Percentiles rank a stretch among this genome's conserved stretches.
phyloP scores from a whole-genome alignment of 495 filamentous ascomycete genomes.

The Saxispiralis lemnorum region DNA sequence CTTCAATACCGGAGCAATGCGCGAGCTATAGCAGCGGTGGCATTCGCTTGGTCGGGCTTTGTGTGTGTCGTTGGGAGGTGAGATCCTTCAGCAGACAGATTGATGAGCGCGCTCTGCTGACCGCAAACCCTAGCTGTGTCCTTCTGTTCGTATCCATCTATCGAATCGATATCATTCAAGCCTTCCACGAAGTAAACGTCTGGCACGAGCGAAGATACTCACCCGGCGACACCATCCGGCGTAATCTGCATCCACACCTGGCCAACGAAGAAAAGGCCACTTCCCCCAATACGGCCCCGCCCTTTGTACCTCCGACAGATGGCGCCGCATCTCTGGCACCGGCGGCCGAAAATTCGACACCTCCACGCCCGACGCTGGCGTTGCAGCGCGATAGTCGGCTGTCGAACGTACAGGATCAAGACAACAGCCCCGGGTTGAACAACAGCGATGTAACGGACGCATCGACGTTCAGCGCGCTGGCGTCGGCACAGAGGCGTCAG shows the following conservation, averaged over 20 bases:
- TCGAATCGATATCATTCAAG: background rate
- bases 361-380: conserved; percentile 8
- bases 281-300: too few relatives aligned
- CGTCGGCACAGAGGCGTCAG: conserved; percentile 1
- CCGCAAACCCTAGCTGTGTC: conserved; percentile 1
- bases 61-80: conserved; percentile 6
- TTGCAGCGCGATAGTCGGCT: conserved; percentile 4
- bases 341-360: conserved; percentile 5
- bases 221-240: too few relatives aligned
- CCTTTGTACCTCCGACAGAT: background rate
- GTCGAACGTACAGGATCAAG: conserved; percentile 2
- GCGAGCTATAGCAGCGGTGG: conserved; percentile 26
- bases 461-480: conserved; percentile 13
- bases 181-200: too few relatives aligned
- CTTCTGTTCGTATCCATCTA: conserved; percentile 7
- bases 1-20: conserved; percentile 26
- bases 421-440: background rate
- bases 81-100: background rate
- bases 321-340: background rate
- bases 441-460: conserved; percentile 7
- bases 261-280: background rate
- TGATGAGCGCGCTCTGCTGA: too few relatives aligned
- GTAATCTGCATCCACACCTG: too few relatives aligned
- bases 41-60: conserved; percentile 28
- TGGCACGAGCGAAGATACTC: too few relatives aligned